These are phyloP conservation scores for Endoconidiophora polonica DNA, from an alignment of 2,329 filamentous ascomycete species.

Conservation along the genomic window DNA sequence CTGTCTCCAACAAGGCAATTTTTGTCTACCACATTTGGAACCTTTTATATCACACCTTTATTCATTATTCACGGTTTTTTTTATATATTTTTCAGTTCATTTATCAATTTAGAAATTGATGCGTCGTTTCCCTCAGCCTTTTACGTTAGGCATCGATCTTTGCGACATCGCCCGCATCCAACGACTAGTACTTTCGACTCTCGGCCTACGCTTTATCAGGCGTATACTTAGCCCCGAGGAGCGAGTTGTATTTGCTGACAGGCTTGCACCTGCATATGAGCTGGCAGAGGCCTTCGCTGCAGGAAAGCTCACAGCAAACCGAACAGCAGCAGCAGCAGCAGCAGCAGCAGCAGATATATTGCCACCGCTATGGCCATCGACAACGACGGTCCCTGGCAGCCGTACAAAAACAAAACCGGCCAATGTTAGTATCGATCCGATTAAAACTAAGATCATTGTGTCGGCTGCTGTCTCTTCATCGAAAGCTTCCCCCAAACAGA, in stretches of 20 bases:
- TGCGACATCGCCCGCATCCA: slow-evolving; percentile 52
- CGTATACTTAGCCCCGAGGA: slow-evolving; percentile 31
- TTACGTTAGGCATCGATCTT: slow-evolving; percentile 65
- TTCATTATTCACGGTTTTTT: too few relatives aligned
- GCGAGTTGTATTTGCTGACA: slow-evolving; percentile 14
- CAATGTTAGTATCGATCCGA: too few relatives aligned
- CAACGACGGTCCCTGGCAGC: too few relatives aligned
- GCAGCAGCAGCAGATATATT: not conserved
- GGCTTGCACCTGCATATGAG: slow-evolving; percentile 6
- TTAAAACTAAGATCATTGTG: too few relatives aligned
- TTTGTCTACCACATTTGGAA: not conserved
- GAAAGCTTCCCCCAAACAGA: too few relatives aligned
- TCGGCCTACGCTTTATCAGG: slow-evolving; percentile 28
- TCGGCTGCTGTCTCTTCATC: too few relatives aligned
- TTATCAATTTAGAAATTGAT: slow-evolving; percentile 10
- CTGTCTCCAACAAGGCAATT: not conserved
- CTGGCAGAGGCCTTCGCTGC: not conserved
- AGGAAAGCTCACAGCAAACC: not conserved
- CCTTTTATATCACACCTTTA: too few relatives aligned
- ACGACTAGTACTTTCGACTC: slow-evolving; percentile 32
- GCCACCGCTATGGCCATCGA: too few relatives aligned
- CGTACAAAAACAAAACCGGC: too few relatives aligned
- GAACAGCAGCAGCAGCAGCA: too few relatives aligned
- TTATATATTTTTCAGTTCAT: not conserved
- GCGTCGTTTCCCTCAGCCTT: slow-evolving; percentile 41